Evolutionary conservation across 441 rosid species (phyloP).

Genomic region (Raphanus hybrid): DNA sequence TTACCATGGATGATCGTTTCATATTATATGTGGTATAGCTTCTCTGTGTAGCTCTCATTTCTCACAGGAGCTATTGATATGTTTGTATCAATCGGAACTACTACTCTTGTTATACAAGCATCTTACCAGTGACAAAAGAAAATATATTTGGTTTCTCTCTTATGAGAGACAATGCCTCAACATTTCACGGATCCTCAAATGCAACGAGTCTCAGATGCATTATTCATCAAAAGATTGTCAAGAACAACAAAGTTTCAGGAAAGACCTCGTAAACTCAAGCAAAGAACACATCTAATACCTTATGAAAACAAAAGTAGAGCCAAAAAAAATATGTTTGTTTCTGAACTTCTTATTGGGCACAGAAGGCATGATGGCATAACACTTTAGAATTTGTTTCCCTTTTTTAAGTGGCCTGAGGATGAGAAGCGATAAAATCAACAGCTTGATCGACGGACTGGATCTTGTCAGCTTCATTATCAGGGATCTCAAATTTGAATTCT

Average conservation of each 20-base stretch:
- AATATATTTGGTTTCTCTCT: background rate
- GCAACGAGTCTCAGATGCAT: background rate
- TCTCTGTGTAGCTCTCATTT: no score
- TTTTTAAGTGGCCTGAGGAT: background rate
- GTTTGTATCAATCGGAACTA: no score
- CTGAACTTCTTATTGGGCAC: background rate
- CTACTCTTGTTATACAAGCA: background rate
- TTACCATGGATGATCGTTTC: no score
- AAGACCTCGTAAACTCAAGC: background rate
- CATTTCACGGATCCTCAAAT: background rate
- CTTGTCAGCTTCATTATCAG: slow-evolving; percentile 4
- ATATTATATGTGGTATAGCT: no score
- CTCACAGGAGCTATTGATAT: no score
- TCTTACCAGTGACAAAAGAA: background rate
- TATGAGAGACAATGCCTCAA: background rate
- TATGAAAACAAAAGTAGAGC: background rate
- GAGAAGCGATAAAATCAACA: background rate
- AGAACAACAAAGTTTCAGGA: background rate
- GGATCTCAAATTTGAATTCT: background rate
- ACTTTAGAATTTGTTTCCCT: background rate
- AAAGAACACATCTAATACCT: background rate
- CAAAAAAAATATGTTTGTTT: background rate
- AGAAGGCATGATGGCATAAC: background rate
- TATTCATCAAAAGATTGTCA: background rate
- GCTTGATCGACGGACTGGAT: background rate